phyloP scores from a whole-genome alignment of 2,329 filamentous ascomycete genomes.

The Emericellopsis atlantica region DNA sequence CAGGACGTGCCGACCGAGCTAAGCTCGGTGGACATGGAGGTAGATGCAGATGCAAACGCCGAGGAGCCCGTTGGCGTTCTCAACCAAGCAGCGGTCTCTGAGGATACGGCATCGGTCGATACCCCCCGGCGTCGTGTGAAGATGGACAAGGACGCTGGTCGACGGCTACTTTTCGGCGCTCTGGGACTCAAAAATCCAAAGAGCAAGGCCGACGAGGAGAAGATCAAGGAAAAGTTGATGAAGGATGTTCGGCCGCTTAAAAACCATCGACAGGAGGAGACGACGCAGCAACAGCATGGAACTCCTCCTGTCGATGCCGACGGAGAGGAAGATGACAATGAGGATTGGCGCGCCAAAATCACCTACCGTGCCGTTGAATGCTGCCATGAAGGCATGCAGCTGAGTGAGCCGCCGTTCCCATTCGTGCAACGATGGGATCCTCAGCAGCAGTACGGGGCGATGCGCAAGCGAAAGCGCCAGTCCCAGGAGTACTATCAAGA shows the following conservation, averaged over 20 bases:
- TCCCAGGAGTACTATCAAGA: slow-evolving; percentile 16
- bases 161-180: slow-evolving; percentile 59
- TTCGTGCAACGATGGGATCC: slow-evolving; percentile 84
- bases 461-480: slow-evolving; percentile 36
- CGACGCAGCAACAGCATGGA: slow-evolving; percentile 1
- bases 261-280: slow-evolving; percentile 18
- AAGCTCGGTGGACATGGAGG: background rate
- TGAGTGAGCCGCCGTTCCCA: slow-evolving; percentile 75
- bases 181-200: slow-evolving; percentile 59
- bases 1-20: background rate
- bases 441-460: slow-evolving; percentile 41
- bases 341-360: slow-evolving; percentile 65
- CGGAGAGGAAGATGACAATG: slow-evolving; percentile 9
- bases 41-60: background rate
- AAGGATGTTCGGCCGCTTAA: slow-evolving; percentile 31
- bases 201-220: slow-evolving; percentile 54
- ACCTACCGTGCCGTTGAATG: slow-evolving; percentile 74
- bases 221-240: slow-evolving; percentile 46
- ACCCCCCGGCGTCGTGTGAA: slow-evolving; percentile 5
- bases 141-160: slow-evolving; percentile 43
- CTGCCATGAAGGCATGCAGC: slow-evolving; percentile 50
- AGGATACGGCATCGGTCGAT: background rate
- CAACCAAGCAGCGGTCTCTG: background rate
- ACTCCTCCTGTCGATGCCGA: background rate
- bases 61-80: background rate